Evolutionary conservation across 169 alveolate genomes (phyloP), one percentile per base, ranked within the genome.

Genomic region (Neospora caninum): DNA sequence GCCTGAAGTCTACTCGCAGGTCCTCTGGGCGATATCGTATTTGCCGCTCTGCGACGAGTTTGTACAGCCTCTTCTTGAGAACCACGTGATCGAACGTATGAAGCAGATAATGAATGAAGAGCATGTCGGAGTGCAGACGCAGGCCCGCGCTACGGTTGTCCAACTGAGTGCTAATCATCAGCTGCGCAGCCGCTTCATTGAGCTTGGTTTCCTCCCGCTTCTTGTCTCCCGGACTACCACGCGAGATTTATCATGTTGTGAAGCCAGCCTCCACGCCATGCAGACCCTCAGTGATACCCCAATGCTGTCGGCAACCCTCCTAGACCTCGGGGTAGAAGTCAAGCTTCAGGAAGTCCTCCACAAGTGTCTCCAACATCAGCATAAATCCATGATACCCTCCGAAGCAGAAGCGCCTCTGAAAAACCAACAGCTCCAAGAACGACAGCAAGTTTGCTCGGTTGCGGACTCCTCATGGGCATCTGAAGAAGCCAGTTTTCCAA

Each of bases 281-380:
- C n/a, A 43, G 31, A 43, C 67, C 1, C 89, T 82, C 54, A 41
- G 89, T 36, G 89, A 82, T 41, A 31, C 89, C 42, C 67, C 89
- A 29, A 41, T 41, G 10, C 67, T 41, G 36, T 39, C 89, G 64
- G 89, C 89, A 31, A 39, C 64, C n/a, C 67, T 82, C 43, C 89
- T 82, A 20, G 89, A 82, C 89, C 36, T 82, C 38, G 89, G 89
- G 31, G 89, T 82, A 20, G 89, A 82, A 49, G 41, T 82, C 39
- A 82, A 82, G 69, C 53, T 82, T 20, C 89, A 82, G 67, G 89
- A 38, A 31, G 64, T 82, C 34, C 67, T 82, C 89, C 69, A 42
- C 7, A 41, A 82, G 36, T 82, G 89, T 36, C 89, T 82, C 25
- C 89, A 82, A 49, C 64, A 39, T 9, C n/a, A 42, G 7, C n/a